These are phyloP conservation scores for Naganishia onofrii DNA, from an alignment of 768 basidiomycete genomes.

Conservation along the genomic window DNA sequence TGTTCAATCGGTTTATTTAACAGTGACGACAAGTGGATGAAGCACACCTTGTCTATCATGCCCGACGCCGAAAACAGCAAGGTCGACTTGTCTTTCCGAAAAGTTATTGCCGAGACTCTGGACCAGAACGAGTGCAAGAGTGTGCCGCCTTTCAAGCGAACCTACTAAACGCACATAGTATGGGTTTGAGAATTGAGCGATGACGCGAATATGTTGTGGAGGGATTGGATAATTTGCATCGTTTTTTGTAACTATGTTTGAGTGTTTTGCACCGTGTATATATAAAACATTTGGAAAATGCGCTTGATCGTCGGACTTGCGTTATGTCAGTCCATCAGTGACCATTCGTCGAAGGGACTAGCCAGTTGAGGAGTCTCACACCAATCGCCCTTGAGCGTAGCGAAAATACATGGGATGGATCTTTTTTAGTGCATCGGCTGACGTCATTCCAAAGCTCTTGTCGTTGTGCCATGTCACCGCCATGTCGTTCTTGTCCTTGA, in stretches of 20 bases:
- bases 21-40: conserved; percentile 51
- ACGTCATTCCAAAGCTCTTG: background rate
- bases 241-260: conserved; percentile 13
- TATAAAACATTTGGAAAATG: conserved; percentile 1
- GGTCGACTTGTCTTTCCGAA: conserved; percentile 84
- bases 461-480: no score
- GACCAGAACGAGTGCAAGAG: conserved; percentile 96
- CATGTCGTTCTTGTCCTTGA: background rate
- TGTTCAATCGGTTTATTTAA: no score
- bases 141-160: conserved; percentile 96
- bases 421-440: background rate
- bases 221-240: background rate
- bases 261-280: background rate
- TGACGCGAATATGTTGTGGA: conserved; percentile 5
- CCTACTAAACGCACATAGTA: conserved; percentile 59
- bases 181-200: background rate
- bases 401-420: no score
- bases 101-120: conserved; percentile 77
- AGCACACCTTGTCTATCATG: conserved; percentile 83
- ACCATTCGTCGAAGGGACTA: no score
- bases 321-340: no score
- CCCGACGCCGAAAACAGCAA: conserved; percentile 70
- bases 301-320: background rate
- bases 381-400: no score
- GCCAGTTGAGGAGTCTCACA: no score